Conservation (phyloP, 192 early-diverging fungal genomes). For the Coemansia sp. region DNA sequence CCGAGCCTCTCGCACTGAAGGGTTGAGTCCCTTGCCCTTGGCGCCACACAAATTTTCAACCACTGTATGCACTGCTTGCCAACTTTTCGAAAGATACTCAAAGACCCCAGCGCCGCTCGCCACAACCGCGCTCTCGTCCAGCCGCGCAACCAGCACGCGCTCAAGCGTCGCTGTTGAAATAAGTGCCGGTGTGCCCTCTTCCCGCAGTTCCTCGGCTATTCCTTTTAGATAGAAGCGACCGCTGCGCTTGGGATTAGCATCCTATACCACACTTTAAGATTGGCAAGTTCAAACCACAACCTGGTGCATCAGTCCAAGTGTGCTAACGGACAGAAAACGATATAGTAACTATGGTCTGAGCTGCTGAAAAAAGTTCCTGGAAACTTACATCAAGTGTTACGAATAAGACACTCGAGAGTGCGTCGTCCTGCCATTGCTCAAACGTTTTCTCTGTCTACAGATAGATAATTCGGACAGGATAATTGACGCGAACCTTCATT, state of each 20-base stretch:
- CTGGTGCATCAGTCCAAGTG: neutral
- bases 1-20: constrained; percentile 59
- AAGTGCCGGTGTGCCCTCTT: constrained; percentile 20
- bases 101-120: constrained; percentile 51
- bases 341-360: neutral
- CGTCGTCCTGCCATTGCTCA: constrained; percentile 79
- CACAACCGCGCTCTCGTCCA: constrained; percentile 56
- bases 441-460: constrained; percentile 46
- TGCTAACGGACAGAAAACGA: neutral
- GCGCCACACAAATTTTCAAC: constrained; percentile 52
- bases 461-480: neutral
- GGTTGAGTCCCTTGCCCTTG: constrained; percentile 55
- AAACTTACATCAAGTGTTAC: constrained; percentile 70
- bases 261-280: neutral
- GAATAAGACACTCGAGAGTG: constrained; percentile 71
- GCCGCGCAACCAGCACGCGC: constrained; percentile 67
- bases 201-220: constrained; percentile 44
- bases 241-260: constrained; percentile 33
- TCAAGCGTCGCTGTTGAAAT: constrained; percentile 61
- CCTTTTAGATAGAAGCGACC: constrained; percentile 14
- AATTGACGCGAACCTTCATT: neutral
- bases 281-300: neutral
- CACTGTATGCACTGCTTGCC: constrained; percentile 57
- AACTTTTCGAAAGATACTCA: constrained; percentile 68
- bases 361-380: too few relatives aligned